Evolutionary conservation across 768 basidiomycete species (phyloP).

Genomic region (Guyanaporus albipodus): DNA sequence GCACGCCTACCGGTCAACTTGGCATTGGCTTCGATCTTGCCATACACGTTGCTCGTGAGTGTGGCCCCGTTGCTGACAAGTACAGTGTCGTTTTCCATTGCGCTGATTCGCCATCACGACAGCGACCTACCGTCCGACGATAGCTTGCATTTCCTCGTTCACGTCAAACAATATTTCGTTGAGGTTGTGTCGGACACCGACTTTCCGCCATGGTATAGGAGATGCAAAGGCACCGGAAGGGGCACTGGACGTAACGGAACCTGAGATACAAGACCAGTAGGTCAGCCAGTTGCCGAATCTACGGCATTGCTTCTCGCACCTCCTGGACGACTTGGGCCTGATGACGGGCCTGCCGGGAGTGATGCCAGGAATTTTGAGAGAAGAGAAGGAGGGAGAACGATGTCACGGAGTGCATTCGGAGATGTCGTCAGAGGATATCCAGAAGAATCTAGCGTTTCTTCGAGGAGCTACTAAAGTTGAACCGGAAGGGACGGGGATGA

Average conservation of each 20-base stretch:
- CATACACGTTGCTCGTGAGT: conserved; percentile 65
- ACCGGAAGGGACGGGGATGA: not conserved
- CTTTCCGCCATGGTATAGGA: conserved; percentile 90
- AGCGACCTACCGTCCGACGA: conserved; percentile 27
- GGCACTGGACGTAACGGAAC: conserved; percentile 34
- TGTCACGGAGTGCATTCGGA: conserved; percentile 84
- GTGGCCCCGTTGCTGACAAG: conserved; percentile 59
- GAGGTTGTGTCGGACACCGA: conserved; percentile 74
- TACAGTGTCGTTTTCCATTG: not conserved
- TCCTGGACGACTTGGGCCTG: conserved; percentile 28
- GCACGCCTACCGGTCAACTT: conserved; percentile 63
- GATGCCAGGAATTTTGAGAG: conserved; percentile 63
- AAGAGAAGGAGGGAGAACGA: conserved; percentile 88
- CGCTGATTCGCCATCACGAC: not conserved
- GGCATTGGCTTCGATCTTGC: conserved; percentile 73
- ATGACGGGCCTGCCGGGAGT: conserved; percentile 24
- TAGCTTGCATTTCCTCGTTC: conserved; percentile 69
- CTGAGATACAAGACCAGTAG: conserved; percentile 4
- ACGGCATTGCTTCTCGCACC: conserved; percentile 9
- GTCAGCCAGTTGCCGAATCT: not conserved
- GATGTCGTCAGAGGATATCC: conserved; percentile 92
- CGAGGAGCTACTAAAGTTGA: conserved; percentile 59
- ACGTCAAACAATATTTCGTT: conserved; percentile 96
- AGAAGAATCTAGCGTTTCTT: conserved; percentile 92
- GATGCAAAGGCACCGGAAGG: conserved; percentile 66